Evolutionary conservation across 2,329 filamentous ascomycete species (phyloP), one percentile per base, ranked within the genome.

Genomic region (Clonostachys rosea): DNA sequence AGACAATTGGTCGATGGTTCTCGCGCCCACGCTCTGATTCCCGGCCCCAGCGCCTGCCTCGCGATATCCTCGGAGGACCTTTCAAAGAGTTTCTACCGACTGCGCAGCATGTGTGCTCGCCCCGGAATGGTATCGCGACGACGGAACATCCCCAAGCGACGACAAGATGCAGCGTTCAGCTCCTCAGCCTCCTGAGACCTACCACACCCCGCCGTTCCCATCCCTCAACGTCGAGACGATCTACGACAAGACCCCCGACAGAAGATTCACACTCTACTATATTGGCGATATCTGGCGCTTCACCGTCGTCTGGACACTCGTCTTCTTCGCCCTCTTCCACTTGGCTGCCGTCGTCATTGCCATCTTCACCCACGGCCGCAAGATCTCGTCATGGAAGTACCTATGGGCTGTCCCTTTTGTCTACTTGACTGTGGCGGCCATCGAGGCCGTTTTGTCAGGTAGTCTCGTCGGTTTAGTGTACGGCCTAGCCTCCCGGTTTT

Each of bases 221-320:
- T 89, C 87, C 36, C 83, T 96, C 50, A 90, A 90, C 70, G 86
- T 89, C 79, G 83, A 86, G 34, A 64, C 60, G 20, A 73, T 84
- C 12, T 65, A 70, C 53, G 67, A 72, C 49, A 54, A 59, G 43
- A 67, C 61, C 35, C 35, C 65, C 49, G 69, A 77, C 41, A 68
- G 65, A 51, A 53, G 50, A 44, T 76, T 78, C 50, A 78, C 81
- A 36, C 83, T 96, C 55, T 92, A 89, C 71, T 77, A 86, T 59
- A 75, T 89, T 4, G 63, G 68, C 50, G 89, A 95, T 60, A 88
- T 95, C 47, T 92, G 89, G 85, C 85, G 86, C 53, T 96, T 94
- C 65, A 96, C 90, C 2, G 69, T 94, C 14, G 79, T 85, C 61
- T 96, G 91, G 91, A 95, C 90, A 0, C 68, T 95, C 36, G 81